These are phyloP conservation scores for Solanum gracilifrons DNA, from an alignment of 257 asterid species.

Conservation along the genomic window DNA sequence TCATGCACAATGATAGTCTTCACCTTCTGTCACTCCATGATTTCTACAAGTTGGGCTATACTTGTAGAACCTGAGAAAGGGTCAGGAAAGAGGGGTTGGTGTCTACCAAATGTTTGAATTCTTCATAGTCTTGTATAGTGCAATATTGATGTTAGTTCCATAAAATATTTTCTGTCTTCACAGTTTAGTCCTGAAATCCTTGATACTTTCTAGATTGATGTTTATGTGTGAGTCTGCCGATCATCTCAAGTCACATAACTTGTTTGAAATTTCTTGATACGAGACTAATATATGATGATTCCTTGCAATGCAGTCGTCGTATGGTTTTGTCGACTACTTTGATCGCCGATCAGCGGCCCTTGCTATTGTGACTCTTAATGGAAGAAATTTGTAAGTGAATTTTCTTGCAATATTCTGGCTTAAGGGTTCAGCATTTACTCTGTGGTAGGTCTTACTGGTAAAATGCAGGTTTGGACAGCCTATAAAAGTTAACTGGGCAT, in stretches of 20 bases:
- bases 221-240: neutral
- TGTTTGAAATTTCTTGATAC: neutral
- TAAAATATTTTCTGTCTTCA: neutral
- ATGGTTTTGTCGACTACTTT: conserved; percentile 78
- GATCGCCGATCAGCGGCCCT: conserved; percentile 75
- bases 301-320: conserved; percentile 58
- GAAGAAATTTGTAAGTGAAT: conserved; percentile 60
- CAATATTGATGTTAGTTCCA: neutral
- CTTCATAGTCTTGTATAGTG: neutral
- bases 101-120: neutral
- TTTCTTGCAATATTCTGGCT: neutral
- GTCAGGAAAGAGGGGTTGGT: neutral
- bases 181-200: neutral
- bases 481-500: conserved; percentile 88
- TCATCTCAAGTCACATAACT: neutral
- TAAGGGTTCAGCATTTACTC: neutral
- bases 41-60: neutral
- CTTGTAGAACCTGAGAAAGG: neutral
- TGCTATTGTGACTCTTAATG: conserved; percentile 63
- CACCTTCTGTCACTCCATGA: neutral
- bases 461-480: conserved; percentile 73
- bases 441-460: neutral
- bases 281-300: neutral
- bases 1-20: neutral
- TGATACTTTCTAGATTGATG: neutral